phyloP scores from a whole-genome alignment of 1,284 basidiomycete species.

The Heterobasidion parviporum region DNA sequence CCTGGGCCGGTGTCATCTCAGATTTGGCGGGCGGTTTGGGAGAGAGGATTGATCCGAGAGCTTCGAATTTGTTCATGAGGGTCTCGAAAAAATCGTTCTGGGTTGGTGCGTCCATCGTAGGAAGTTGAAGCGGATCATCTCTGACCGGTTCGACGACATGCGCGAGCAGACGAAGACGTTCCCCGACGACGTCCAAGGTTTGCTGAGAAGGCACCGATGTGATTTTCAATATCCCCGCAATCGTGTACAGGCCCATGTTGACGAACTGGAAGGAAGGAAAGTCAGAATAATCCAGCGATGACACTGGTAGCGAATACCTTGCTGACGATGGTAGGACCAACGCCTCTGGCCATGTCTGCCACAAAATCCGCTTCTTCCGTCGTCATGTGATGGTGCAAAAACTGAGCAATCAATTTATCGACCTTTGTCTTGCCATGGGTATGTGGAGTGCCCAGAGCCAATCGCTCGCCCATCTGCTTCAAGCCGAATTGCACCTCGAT shows the following conservation, averaged over 20 bases:
- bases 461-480: conserved; percentile 58
- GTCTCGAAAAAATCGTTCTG: conserved; percentile 49
- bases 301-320: conserved; percentile 37
- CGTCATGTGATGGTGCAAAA: conserved; percentile 65
- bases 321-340: conserved; percentile 51
- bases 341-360: conserved; percentile 66
- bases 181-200: conserved; percentile 40
- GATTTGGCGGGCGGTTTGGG: conserved; percentile 10
- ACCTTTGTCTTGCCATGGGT: conserved; percentile 33
- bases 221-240: conserved; percentile 46
- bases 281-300: too few species aligned
- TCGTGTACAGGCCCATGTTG: conserved; percentile 62
- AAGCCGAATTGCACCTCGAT: conserved; percentile 70
- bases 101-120: conserved; percentile 40
- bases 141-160: conserved; percentile 61
- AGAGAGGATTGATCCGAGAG: conserved; percentile 29
- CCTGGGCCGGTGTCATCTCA: conserved; percentile 7
- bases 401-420: conserved; percentile 51
- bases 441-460: conserved; percentile 49
- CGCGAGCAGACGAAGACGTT: conserved; percentile 61
- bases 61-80: conserved; percentile 35
- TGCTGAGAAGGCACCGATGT: conserved; percentile 20
- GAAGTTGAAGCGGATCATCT: conserved; percentile 32
- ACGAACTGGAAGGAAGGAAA: conserved; percentile 46
- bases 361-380: conserved; percentile 74